phyloP scores from a whole-genome alignment of 208 protist species.

The Zelonia costaricensis region DNA sequence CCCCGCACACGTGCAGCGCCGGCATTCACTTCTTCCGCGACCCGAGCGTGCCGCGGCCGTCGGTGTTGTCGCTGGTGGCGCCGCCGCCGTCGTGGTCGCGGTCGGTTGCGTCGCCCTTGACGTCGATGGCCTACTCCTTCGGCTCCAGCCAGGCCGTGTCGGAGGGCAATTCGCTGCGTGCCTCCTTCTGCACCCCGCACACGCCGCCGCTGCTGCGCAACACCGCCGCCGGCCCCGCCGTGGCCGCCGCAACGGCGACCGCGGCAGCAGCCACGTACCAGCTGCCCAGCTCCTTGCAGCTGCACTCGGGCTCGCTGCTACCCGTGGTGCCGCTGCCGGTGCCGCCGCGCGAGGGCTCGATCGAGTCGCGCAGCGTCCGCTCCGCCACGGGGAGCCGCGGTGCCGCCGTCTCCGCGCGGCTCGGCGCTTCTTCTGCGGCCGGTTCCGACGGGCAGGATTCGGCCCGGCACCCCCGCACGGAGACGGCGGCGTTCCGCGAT shows the following conservation, averaged over 20 bases:
- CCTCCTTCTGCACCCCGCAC: not conserved
- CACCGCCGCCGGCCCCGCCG: too few species aligned
- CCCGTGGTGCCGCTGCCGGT: not conserved
- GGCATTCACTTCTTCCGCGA: constrained; percentile 32
- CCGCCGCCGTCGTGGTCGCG: not conserved
- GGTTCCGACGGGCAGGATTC: too few species aligned
- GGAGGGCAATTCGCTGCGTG: constrained; percentile 1
- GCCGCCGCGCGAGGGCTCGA: not conserved
- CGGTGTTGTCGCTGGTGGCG: constrained; percentile 6
- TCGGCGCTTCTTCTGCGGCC: too few species aligned
- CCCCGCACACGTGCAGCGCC: constrained; percentile 8
- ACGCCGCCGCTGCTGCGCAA: not conserved
- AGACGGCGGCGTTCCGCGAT: constrained; percentile 6
- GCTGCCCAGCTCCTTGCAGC: constrained; percentile 9
- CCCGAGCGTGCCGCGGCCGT: constrained; percentile 14
- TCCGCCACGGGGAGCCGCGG: not conserved
- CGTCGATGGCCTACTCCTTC: not conserved
- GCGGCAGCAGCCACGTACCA: constrained; percentile 1
- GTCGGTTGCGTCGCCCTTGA: not conserved
- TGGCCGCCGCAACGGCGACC: too few species aligned
- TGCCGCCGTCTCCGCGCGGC: too few species aligned
- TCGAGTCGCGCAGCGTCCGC: not conserved
- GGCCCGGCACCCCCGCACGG: not conserved
- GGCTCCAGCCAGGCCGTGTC: not conserved
- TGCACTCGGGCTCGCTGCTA: not conserved